Percentiles rank a stretch among this genome's conserved stretches.
Evolutionary conservation across 2,329 filamentous ascomycete species (phyloP).

Genomic region (Paracamarosporium sp.): DNA sequence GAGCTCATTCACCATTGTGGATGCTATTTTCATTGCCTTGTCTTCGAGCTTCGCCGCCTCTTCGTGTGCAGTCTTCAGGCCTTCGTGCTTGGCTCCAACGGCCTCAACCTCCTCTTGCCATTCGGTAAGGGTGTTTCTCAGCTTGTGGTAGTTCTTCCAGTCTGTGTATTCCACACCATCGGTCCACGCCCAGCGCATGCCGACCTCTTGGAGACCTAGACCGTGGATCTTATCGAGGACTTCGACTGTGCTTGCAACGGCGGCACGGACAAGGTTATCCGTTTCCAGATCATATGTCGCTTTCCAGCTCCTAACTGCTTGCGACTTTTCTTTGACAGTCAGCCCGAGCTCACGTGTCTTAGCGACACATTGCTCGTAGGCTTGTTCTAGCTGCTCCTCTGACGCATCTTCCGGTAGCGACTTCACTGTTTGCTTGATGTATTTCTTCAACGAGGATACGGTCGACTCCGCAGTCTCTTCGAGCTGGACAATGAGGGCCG

Average conservation of each 20-base stretch:
- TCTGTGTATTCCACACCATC: constrained; percentile 96
- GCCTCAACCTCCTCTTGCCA: constrained; percentile 85
- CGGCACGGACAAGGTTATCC: constrained; percentile 70
- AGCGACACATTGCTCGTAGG: constrained; percentile 59
- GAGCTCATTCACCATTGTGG: constrained; percentile 80
- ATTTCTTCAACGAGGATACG: constrained; percentile 69
- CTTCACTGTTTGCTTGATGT: constrained; percentile 64
- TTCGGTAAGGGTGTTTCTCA: constrained; percentile 81
- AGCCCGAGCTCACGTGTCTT: constrained; percentile 72
- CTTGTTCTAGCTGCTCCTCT: constrained; percentile 58
- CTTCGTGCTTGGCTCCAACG: constrained; percentile 76
- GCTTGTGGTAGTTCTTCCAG: constrained; percentile 91
- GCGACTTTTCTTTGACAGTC: constrained; percentile 77
- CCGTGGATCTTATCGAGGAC: constrained; percentile 84
- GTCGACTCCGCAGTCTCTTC: constrained; percentile 71
- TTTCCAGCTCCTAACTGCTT: constrained; percentile 79
- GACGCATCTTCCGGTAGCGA: constrained; percentile 65
- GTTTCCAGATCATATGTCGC: constrained; percentile 74
- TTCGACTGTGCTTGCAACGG: constrained; percentile 80
- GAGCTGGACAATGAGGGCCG: constrained; percentile 71
- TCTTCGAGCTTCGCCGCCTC: constrained; percentile 75
- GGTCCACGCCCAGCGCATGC: constrained; percentile 93
- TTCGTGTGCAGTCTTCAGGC: constrained; percentile 71
- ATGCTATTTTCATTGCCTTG: constrained; percentile 79
- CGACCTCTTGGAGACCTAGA: constrained; percentile 86